These are phyloP conservation scores for Polyrhizophydium stewartii DNA, from an alignment of 371 early-diverging fungal genomes.

Conservation along the genomic window DNA sequence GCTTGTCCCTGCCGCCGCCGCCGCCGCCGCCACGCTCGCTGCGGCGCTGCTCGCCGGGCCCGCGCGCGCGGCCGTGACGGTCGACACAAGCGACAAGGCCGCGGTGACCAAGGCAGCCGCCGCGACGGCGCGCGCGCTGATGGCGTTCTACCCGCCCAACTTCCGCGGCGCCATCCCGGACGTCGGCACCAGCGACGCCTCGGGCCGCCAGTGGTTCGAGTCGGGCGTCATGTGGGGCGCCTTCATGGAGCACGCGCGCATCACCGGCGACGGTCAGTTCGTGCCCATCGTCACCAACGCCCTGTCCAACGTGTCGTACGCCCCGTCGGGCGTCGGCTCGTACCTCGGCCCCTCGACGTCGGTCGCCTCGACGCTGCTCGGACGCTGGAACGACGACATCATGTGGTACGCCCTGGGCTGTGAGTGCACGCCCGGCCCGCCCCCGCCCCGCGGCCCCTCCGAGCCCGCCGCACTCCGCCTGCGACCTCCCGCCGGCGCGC, in stretches of 20 bases:
- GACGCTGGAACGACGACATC: slow-evolving; percentile 44
- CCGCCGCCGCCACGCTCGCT: no score
- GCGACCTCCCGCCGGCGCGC: no score
- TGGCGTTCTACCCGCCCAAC: background rate
- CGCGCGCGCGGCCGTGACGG: no score
- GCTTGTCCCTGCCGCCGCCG: no score
- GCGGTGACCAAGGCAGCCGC: background rate
- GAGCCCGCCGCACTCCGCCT: background rate
- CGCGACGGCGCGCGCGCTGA: background rate
- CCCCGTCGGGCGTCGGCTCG: slow-evolving; percentile 7
- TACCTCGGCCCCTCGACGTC: slow-evolving; percentile 8
- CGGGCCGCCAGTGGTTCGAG: slow-evolving; percentile 16
- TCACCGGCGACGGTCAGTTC: slow-evolving; percentile 9
- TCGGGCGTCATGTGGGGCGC: slow-evolving; percentile 21
- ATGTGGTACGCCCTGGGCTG: slow-evolving; percentile 27
- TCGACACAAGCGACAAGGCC: no score
- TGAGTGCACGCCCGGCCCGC: background rate
- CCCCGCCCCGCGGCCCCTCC: background rate
- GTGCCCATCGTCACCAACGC: slow-evolving; percentile 6
- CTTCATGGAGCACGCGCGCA: slow-evolving; percentile 9
- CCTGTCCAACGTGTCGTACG: slow-evolving; percentile 13
- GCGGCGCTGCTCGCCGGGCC: no score
- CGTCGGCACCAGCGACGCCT: slow-evolving; percentile 5
- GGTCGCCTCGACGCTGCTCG: slow-evolving; percentile 10
- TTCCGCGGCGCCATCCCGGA: background rate